Percentiles rank a stretch among this genome's conserved stretches.
Conservation (phyloP, 2,329 filamentous ascomycete genomes). For the Cladobotryum protrusum region DNA sequence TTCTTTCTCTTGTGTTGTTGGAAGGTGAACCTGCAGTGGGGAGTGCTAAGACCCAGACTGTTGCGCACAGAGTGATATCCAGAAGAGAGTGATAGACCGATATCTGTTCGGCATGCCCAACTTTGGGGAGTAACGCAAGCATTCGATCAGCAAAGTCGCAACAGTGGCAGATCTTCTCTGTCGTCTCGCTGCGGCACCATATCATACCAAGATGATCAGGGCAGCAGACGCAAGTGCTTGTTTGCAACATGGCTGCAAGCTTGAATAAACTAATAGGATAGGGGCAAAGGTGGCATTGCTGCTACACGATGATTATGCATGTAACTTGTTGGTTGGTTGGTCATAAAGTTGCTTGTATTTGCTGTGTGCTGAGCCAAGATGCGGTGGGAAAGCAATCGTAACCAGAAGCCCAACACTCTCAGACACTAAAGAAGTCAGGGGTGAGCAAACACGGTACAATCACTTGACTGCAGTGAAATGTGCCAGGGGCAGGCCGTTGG, state of each 20-base stretch:
- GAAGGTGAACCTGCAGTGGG: background rate
- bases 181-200: background rate
- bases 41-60: background rate
- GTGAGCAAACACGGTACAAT: conserved; percentile 12
- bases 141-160: background rate
- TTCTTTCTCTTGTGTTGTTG: background rate
- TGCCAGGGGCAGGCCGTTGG: conserved; percentile 18
- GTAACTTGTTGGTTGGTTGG: conserved; percentile 21
- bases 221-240: background rate
- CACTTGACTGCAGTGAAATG: conserved; percentile 26
- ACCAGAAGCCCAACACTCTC: too few relatives aligned
- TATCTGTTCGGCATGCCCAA: background rate
- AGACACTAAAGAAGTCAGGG: too few relatives aligned
- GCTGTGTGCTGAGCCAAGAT: too few relatives aligned
- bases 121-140: background rate
- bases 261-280: too few relatives aligned
- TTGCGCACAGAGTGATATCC: background rate
- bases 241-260: background rate
- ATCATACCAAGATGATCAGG: background rate
- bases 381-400: background rate
- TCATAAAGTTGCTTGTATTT: too few relatives aligned
- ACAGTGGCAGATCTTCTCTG: background rate
- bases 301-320: conserved; percentile 17
- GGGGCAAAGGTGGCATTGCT: background rate
- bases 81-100: background rate